A percentile compares a stretch with the other conserved stretches of the same genome.
Evolutionary conservation across 306 rosid genomes (phyloP).

Genomic region (Corylus heterophylla): DNA sequence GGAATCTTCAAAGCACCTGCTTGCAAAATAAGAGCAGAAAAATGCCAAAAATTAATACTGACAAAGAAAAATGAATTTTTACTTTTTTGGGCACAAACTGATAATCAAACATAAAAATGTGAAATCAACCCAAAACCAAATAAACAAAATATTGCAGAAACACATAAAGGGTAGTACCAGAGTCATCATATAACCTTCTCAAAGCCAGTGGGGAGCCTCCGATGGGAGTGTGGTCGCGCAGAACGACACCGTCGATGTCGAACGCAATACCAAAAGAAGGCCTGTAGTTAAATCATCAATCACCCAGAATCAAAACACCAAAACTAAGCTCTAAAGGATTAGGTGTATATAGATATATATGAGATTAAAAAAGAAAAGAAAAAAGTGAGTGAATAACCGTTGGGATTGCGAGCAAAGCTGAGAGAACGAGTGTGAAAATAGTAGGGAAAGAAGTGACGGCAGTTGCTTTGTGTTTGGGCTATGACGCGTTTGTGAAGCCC

Average conservation of each 20-base stretch:
- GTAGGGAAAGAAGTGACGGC: conserved; percentile 20
- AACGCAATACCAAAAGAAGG: conserved; percentile 75
- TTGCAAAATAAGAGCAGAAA: conserved; percentile 22
- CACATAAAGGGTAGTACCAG: conserved; percentile 38
- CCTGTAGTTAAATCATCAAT: conserved; percentile 35
- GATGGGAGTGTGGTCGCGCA: conserved; percentile 68
- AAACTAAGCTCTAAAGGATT: background rate
- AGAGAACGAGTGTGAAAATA: conserved; percentile 50
- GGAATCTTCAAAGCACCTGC: conserved; percentile 67
- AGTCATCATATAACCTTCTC: conserved; percentile 48
- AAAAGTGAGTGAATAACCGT: conserved; percentile 32
- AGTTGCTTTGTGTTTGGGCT: conserved; percentile 24
- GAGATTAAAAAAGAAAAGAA: background rate
- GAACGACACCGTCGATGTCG: conserved; percentile 93
- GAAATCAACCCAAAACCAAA: background rate
- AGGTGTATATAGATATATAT: background rate
- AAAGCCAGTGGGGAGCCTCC: conserved; percentile 81
- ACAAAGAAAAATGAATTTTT: background rate
- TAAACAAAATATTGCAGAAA: background rate
- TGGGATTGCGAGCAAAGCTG: conserved; percentile 39
- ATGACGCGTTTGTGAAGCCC: conserved; percentile 36
- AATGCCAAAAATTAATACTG: background rate
- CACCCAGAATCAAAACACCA: background rate
- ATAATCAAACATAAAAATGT: background rate
- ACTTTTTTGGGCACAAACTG: background rate